A percentile compares a stretch with the other conserved stretches of the same genome.
phyloP scores from a whole-genome alignment of 345 rosid genomes.

The Sapria himalayana region DNA sequence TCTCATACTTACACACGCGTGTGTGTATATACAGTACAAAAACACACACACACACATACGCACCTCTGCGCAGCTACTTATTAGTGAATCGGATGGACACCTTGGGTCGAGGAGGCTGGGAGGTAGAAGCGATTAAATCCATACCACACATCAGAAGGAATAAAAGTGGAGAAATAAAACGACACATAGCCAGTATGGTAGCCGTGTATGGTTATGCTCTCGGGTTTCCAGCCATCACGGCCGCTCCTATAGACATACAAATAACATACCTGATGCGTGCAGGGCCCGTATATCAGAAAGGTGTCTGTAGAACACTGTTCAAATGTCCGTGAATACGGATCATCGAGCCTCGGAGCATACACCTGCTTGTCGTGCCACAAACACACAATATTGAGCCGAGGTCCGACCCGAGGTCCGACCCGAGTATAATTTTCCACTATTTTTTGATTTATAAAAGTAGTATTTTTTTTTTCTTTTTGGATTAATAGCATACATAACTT shows the following conservation, averaged over 20 bases:
- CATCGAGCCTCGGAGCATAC: conserved; percentile 36
- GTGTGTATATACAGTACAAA: too few species aligned
- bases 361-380: conserved; percentile 36
- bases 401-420: too few species aligned
- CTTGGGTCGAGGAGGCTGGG: conserved; percentile 4
- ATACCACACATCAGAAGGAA: conserved; percentile 34
- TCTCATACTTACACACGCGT: too few species aligned
- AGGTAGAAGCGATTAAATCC: conserved; percentile 31
- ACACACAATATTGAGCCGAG: too few species aligned
- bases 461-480: too few species aligned
- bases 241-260: conserved; percentile 34
- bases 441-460: too few species aligned
- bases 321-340: conserved; percentile 26
- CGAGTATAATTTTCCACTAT: too few species aligned
- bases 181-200: conserved; percentile 17
- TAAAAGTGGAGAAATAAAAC: conserved; percentile 25
- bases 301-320: conserved; percentile 56
- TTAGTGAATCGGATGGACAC: too few species aligned
- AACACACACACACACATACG: too few species aligned
- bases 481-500: too few species aligned
- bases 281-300: conserved; percentile 36
- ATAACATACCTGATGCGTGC: conserved; percentile 36
- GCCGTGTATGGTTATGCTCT: conserved; percentile 26
- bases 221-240: conserved; percentile 56
- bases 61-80: too few species aligned